Evolutionary conservation across 2,329 filamentous ascomycete genomes (phyloP).

Genomic region (Metarhizium anisopliae): DNA sequence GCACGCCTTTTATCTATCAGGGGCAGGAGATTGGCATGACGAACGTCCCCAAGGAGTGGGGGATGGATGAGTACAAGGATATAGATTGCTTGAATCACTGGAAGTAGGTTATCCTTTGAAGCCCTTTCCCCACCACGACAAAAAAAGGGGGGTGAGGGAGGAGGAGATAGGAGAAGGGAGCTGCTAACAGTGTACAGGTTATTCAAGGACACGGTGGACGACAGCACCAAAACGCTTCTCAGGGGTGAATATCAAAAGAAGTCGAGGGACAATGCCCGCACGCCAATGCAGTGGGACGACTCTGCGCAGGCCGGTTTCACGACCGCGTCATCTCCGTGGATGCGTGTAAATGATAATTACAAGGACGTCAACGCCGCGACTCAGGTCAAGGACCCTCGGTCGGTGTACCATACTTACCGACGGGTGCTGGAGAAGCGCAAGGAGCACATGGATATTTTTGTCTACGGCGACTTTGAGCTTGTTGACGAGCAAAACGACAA

Average conservation of each 20-base stretch:
- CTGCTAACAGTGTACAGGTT: slow-evolving; percentile 16
- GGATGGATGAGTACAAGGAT: slow-evolving; percentile 59
- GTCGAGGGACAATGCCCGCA: slow-evolving; percentile 60
- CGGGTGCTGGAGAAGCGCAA: slow-evolving; percentile 51
- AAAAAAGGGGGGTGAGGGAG: not conserved
- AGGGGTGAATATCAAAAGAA: slow-evolving; percentile 44
- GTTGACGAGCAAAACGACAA: slow-evolving; percentile 26
- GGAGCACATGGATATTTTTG: slow-evolving; percentile 50
- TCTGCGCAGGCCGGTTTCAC: slow-evolving; percentile 57
- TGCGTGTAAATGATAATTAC: slow-evolving; percentile 58
- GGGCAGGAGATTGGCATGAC: slow-evolving; percentile 61
- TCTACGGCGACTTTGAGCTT: slow-evolving; percentile 50
- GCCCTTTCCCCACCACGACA: not conserved
- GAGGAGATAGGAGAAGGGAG: not conserved
- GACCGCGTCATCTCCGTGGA: slow-evolving; percentile 51
- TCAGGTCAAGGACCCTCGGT: slow-evolving; percentile 38
- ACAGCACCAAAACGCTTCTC: slow-evolving; percentile 25
- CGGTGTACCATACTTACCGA: slow-evolving; percentile 54
- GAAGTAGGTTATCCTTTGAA: slow-evolving; percentile 22
- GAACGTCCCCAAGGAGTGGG: slow-evolving; percentile 53
- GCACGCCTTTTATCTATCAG: slow-evolving; percentile 61
- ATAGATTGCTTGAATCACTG: slow-evolving; percentile 49
- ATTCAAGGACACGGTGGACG: slow-evolving; percentile 28
- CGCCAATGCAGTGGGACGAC: slow-evolving; percentile 64
- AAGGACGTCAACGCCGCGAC: slow-evolving; percentile 50